Percentiles rank a stretch among this genome's conserved stretches.
phyloP scores from a whole-genome alignment of 352 stramenopile species.

The Phytophthora syringae region DNA sequence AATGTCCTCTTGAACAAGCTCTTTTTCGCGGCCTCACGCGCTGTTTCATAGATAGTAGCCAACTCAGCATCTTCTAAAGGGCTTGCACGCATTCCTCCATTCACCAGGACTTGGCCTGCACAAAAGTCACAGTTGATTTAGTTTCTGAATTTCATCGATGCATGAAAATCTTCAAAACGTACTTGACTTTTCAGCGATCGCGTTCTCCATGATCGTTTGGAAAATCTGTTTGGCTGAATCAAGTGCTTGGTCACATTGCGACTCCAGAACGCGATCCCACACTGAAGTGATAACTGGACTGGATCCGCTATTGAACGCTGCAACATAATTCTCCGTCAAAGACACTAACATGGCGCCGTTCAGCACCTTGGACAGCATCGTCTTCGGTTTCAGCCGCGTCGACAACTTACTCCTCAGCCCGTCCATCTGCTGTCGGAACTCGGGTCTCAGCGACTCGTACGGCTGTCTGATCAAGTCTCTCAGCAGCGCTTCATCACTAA shows the following conservation, averaged over 20 bases:
- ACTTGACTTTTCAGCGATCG: slow-evolving; percentile 43
- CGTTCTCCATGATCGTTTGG: slow-evolving; percentile 35
- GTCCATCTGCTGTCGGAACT: slow-evolving; percentile 73
- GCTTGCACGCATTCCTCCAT: slow-evolving; percentile 22
- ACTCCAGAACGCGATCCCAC: slow-evolving; percentile 84
- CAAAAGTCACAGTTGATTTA: slow-evolving; percentile 14
- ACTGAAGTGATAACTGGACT: slow-evolving; percentile 82
- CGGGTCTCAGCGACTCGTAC: slow-evolving; percentile 59
- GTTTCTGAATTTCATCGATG: not conserved
- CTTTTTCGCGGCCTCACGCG: slow-evolving; percentile 35
- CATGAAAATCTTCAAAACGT: slow-evolving; percentile 19
- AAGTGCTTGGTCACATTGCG: slow-evolving; percentile 68
- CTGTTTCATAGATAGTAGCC: slow-evolving; percentile 40
- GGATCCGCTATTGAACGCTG: slow-evolving; percentile 70
- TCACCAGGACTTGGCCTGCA: slow-evolving; percentile 40
- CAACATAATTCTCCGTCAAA: slow-evolving; percentile 69
- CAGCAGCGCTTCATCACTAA: slow-evolving; percentile 71
- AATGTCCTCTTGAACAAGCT: slow-evolving; percentile 53
- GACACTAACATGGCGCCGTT: slow-evolving; percentile 75
- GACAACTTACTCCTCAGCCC: slow-evolving; percentile 65
- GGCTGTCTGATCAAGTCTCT: slow-evolving; percentile 58
- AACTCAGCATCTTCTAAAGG: slow-evolving; percentile 54
- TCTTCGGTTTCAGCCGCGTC: slow-evolving; percentile 63
- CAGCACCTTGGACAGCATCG: slow-evolving; percentile 63
- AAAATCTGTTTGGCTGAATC: slow-evolving; percentile 65